A percentile compares a stretch with the other conserved stretches of the same genome.
Evolutionary conservation across 163 green algal genomes (phyloP).

Genomic region (Chlorella variabilis): DNA sequence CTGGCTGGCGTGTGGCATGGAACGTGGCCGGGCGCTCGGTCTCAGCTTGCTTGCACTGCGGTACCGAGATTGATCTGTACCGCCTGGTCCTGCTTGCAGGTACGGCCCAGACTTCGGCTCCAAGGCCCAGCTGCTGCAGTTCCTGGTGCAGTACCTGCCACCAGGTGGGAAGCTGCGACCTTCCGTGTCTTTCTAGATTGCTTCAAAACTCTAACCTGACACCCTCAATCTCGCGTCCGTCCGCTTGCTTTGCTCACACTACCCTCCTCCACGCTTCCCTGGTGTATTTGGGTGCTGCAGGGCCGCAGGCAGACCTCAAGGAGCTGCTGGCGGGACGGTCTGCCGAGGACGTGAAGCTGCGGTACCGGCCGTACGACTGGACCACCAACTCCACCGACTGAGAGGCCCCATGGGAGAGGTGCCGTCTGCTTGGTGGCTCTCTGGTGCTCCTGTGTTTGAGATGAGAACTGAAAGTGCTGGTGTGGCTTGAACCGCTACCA

Average conservation of each 20-base stretch:
- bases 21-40: no score
- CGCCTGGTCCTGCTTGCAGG: neutral
- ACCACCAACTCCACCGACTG: conserved; percentile 54
- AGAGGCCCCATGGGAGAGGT: no score
- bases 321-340: conserved; percentile 45
- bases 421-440: no score
- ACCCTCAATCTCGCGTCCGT: no score
- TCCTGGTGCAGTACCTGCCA: conserved; percentile 33
- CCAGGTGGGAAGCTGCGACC: conserved; percentile 5
- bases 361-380: conserved; percentile 78
- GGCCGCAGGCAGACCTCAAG: conserved; percentile 58
- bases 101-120: conserved; percentile 54
- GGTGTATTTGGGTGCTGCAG: conserved; percentile 71
- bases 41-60: no score
- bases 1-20: no score
- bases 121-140: conserved; percentile 34
- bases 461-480: no score
- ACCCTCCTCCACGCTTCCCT: neutral
- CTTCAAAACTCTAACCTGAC: no score
- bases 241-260: neutral
- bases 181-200: neutral
- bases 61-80: no score
- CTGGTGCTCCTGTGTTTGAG: no score
- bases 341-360: conserved; percentile 47
- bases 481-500: no score